Conservation (phyloP, 257 asterid species). For the Primulina eburnea region DNA sequence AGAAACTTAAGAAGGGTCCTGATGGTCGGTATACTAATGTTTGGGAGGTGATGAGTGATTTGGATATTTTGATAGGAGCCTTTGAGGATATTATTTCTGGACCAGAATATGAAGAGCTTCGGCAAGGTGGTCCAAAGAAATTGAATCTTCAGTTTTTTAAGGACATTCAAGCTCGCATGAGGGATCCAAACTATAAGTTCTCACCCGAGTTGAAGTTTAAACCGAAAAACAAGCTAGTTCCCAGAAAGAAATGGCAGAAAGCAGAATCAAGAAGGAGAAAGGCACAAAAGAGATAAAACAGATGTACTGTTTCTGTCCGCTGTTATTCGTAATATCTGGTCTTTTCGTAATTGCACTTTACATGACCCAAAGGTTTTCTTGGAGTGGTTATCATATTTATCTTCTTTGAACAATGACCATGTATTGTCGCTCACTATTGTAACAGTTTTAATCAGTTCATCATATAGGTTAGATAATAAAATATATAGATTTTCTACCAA, state of each 20-base stretch:
- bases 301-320: conserved; percentile 3
- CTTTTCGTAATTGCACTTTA: too few relatives aligned
- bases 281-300: conserved; percentile 62
- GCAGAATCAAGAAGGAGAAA: conserved; percentile 78
- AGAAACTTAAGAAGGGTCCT: conserved; percentile 84
- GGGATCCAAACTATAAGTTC: conserved; percentile 85
- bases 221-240: conserved; percentile 79
- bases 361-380: background rate
- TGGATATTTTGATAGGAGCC: conserved; percentile 82
- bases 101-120: conserved; percentile 85
- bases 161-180: conserved; percentile 89
- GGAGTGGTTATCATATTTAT: background rate
- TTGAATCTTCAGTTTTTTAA: conserved; percentile 78
- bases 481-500: background rate
- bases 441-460: background rate
- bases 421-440: background rate
- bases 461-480: too few relatives aligned
- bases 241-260: conserved; percentile 80
- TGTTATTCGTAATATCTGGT: conserved; percentile 11
- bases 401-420: background rate
- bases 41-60: conserved; percentile 96
- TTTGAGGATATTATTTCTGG: conserved; percentile 88
- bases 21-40: conserved; percentile 87
- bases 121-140: conserved; percentile 85
- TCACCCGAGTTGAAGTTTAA: conserved; percentile 81